phyloP scores from a whole-genome alignment of 2,329 filamentous ascomycete species.

The Aspergillus ibericus region DNA sequence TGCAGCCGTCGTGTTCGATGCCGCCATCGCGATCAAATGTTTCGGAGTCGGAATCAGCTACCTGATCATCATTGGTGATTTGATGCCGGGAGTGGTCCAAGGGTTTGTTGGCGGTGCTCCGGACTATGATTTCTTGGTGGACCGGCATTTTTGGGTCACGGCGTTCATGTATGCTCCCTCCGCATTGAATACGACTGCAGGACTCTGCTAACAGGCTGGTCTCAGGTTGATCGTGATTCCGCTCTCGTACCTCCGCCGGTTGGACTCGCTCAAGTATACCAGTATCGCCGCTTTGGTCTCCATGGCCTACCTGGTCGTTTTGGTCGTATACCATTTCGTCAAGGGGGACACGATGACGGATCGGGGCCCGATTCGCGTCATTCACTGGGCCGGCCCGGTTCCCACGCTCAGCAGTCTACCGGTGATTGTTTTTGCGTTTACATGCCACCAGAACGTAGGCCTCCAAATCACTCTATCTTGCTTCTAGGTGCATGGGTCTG shows the following conservation, averaged over 20 bases:
- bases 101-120: conserved; percentile 70
- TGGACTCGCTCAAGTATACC: conserved; percentile 97
- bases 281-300: conserved; percentile 87
- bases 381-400: conserved; percentile 77
- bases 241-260: conserved; percentile 81
- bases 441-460: conserved; percentile 91
- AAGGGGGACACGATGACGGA: conserved; percentile 72
- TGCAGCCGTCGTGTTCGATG: conserved; percentile 91
- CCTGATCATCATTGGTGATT: conserved; percentile 95
- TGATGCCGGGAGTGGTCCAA: conserved; percentile 91
- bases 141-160: conserved; percentile 96
- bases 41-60: conserved; percentile 97
- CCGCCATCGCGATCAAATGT: conserved; percentile 94
- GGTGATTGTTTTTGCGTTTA: conserved; percentile 98
- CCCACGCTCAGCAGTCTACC: conserved; percentile 82
- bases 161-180: conserved; percentile 71
- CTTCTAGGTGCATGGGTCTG: background rate
- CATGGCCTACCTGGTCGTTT: conserved; percentile 88
- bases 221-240: conserved; percentile 84
- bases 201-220: conserved; percentile 16
- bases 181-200: background rate
- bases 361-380: conserved; percentile 70
- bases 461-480: background rate
- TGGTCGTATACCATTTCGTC: conserved; percentile 90
- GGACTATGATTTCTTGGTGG: conserved; percentile 71